phyloP scores from a whole-genome alignment of 768 basidiomycete genomes.

The Russula virescens region DNA sequence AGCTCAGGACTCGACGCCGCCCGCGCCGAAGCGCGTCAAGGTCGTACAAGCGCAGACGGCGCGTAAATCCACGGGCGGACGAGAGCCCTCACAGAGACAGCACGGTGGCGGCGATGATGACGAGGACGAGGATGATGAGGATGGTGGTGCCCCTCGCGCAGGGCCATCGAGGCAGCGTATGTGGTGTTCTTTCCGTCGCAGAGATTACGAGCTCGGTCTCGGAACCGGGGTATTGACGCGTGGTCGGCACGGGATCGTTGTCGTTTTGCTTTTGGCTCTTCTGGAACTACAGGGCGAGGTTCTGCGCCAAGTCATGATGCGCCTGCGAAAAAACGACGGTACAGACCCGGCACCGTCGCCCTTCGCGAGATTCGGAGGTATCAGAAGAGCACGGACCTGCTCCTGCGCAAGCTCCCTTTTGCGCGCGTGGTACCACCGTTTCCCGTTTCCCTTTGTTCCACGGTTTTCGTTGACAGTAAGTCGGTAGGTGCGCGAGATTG shows the following conservation, averaged over 20 bases:
- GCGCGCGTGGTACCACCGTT: constrained; percentile 66
- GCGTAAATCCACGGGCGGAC: constrained; percentile 74
- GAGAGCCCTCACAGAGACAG: constrained; percentile 11
- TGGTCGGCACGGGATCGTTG: background rate
- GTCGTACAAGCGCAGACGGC: constrained; percentile 48
- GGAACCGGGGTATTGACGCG: constrained; percentile 1
- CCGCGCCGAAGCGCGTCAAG: constrained; percentile 43
- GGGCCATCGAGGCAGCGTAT: constrained; percentile 19
- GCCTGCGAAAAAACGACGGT: constrained; percentile 42
- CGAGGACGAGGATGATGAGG: background rate
- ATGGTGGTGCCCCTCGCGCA: constrained; percentile 4
- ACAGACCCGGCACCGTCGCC: constrained; percentile 84
- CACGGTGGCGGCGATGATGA: background rate
- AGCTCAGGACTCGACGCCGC: constrained; percentile 38
- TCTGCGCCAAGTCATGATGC: constrained; percentile 34
- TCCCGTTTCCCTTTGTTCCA: background rate
- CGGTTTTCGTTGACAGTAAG: background rate
- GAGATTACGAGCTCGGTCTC: too few species aligned
- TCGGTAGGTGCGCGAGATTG: constrained; percentile 90
- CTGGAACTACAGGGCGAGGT: constrained; percentile 3
- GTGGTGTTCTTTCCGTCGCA: background rate
- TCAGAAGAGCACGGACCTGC: constrained; percentile 86
- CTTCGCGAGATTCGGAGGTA: constrained; percentile 91
- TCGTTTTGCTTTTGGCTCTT: background rate
- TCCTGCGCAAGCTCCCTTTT: constrained; percentile 86